A percentile compares a stretch with the other conserved stretches of the same genome.
These are phyloP conservation scores for Tulasnella sp. DNA, from an alignment of 768 basidiomycete species.

Conservation along the genomic window DNA sequence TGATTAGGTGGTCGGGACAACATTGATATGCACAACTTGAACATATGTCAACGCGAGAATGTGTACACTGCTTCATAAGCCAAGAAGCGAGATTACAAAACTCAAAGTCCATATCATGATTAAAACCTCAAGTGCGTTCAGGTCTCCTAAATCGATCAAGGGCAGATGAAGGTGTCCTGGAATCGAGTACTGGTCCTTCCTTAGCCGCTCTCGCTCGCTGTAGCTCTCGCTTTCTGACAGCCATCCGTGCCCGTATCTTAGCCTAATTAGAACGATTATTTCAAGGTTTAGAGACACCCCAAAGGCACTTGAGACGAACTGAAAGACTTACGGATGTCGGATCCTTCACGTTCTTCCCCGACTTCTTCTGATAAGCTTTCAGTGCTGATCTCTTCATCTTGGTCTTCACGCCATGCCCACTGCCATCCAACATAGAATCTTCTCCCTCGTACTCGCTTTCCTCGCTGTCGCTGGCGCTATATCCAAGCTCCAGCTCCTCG, in stretches of 20 bases:
- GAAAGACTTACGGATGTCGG: constrained; percentile 49
- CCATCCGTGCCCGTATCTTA: constrained; percentile 50
- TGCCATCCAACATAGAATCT: constrained; percentile 24
- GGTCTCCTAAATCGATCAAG: constrained; percentile 30
- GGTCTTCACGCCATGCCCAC: constrained; percentile 40
- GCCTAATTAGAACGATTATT: constrained; percentile 38
- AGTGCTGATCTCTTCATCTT: constrained; percentile 51
- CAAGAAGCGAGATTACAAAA: no score
- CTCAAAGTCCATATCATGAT: no score
- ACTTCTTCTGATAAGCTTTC: constrained; percentile 70
- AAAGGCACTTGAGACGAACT: neutral
- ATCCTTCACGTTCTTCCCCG: constrained; percentile 86
- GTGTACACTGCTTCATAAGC: no score
- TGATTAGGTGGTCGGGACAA: no score
- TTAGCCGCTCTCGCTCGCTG: constrained; percentile 23
- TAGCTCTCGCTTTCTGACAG: constrained; percentile 32
- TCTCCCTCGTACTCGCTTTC: constrained; percentile 27
- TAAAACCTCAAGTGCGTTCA: neutral
- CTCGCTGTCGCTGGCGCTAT: constrained; percentile 27
- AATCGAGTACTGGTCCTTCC: constrained; percentile 19
- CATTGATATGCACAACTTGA: no score
- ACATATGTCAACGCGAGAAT: no score
- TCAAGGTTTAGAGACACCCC: neutral
- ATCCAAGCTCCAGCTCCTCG: constrained; percentile 33
- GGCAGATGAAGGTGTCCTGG: constrained; percentile 26